Percentiles rank a stretch among this genome's conserved stretches.
phyloP scores from a whole-genome alignment of 2,329 filamentous ascomycete genomes.

The Zasmidium citrigriseum region DNA sequence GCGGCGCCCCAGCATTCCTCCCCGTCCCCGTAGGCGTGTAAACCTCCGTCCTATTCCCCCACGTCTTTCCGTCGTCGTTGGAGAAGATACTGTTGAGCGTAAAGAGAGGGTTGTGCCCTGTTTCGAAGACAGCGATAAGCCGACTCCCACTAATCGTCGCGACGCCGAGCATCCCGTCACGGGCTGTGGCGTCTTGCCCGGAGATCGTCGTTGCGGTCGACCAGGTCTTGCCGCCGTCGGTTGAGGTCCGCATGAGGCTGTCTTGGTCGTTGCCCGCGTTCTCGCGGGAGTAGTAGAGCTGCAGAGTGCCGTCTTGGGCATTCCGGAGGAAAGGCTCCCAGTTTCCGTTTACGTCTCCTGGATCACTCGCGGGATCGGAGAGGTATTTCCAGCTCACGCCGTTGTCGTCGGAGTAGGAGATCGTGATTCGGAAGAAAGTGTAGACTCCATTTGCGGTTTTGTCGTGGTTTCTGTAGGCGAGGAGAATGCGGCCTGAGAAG shows the following conservation, averaged over 20 bases:
- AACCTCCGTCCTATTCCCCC: constrained; percentile 40
- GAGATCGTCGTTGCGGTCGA: constrained; percentile 37
- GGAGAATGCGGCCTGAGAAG: constrained; percentile 34
- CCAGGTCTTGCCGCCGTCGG: constrained; percentile 45
- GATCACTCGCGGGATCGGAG: no score
- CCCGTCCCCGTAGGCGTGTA: constrained; percentile 38
- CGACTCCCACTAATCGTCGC: constrained; percentile 31
- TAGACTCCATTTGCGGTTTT: constrained; percentile 21
- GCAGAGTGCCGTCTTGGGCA: constrained; percentile 41
- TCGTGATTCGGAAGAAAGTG: constrained; percentile 43
- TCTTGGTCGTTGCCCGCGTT: constrained; percentile 45
- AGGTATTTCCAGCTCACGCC: constrained; percentile 42
- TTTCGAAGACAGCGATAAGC: constrained; percentile 49
- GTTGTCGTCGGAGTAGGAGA: constrained; percentile 46
- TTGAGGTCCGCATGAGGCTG: constrained; percentile 42
- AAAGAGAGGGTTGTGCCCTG: constrained; percentile 36
- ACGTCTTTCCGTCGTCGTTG: constrained; percentile 45
- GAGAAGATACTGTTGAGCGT: constrained; percentile 41
- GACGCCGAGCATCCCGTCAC: constrained; percentile 52
- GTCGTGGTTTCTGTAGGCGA: constrained; percentile 39
- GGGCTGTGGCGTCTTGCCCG: constrained; percentile 35
- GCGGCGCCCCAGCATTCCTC: constrained; percentile 45
- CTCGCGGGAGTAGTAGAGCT: constrained; percentile 50
- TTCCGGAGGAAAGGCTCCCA: constrained; percentile 52
- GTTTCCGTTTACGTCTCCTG: constrained; percentile 36